These are phyloP conservation scores for Baudoinia panamericana DNA, from an alignment of 495 filamentous ascomycete genomes.

Conservation along the genomic window DNA sequence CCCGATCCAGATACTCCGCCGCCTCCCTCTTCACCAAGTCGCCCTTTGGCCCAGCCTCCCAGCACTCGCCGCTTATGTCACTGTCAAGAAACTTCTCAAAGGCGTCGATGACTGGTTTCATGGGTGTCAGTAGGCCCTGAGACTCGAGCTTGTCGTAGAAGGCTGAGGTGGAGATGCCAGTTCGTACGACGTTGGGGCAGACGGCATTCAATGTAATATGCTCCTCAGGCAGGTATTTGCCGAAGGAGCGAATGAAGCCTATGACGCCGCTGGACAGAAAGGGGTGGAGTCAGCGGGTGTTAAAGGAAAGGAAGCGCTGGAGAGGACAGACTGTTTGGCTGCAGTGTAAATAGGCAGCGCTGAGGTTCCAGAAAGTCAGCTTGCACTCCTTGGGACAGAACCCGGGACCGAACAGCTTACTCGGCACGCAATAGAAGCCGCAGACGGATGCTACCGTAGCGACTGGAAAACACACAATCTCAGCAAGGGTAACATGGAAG, in stretches of 20 bases:
- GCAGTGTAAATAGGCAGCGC: constrained; percentile 22
- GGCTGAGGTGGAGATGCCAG: constrained; percentile 17
- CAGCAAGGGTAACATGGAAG: no score
- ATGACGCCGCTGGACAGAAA: constrained; percentile 12
- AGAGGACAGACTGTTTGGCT: constrained; percentile 22
- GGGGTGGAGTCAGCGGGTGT: background rate
- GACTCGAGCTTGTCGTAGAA: constrained; percentile 21
- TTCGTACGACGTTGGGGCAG: constrained; percentile 22
- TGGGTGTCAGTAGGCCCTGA: constrained; percentile 13
- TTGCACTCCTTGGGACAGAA: background rate
- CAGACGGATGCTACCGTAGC: constrained; percentile 20
- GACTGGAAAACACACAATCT: constrained; percentile 6
- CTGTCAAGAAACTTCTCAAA: constrained; percentile 17
- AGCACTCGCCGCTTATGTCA: constrained; percentile 17
- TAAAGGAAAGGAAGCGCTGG: background rate
- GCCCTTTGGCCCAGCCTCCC: constrained; percentile 20
- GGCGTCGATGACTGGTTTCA: constrained; percentile 20
- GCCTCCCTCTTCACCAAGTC: background rate
- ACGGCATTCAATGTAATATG: constrained; percentile 22
- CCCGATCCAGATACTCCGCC: constrained; percentile 14
- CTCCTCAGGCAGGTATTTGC: constrained; percentile 23
- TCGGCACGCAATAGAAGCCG: constrained; percentile 22
- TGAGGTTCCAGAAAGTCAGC: background rate
- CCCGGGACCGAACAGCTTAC: constrained; percentile 1
- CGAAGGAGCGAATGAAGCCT: constrained; percentile 22